Conservation (phyloP, 2,329 filamentous ascomycete genomes). For the Thielaviopsis ethacetica region DNA sequence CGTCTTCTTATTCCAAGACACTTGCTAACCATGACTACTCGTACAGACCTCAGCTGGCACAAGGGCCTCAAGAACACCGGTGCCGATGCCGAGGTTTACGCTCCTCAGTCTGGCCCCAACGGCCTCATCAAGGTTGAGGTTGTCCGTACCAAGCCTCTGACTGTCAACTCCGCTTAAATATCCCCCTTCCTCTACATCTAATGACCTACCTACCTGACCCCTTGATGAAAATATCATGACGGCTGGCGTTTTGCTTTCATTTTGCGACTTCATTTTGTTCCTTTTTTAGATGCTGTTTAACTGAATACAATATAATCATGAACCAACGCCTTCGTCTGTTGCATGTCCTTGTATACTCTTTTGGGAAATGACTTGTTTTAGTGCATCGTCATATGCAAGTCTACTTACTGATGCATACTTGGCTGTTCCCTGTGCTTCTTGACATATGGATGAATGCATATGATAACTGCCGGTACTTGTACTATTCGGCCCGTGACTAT, state of each 20-base stretch:
- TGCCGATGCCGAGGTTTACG: conserved; percentile 88
- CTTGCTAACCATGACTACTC: background rate
- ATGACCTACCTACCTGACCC: background rate
- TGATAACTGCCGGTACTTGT: background rate
- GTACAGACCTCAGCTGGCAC: conserved; percentile 81
- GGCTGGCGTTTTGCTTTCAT: background rate
- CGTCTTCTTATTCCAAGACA: background rate
- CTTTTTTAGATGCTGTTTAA: background rate
- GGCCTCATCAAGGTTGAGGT: conserved; percentile 93
- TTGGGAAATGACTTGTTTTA: background rate
- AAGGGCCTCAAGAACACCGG: conserved; percentile 90
- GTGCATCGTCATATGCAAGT: background rate
- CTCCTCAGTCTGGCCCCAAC: conserved; percentile 82
- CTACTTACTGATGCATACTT: background rate
- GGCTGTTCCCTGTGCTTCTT: background rate
- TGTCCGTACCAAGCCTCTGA: conserved; percentile 27
- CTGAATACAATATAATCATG: background rate
- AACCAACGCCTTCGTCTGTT: background rate
- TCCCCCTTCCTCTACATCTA: background rate
- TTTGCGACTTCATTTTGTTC: background rate
- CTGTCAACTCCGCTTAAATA: conserved; percentile 15
- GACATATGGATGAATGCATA: too few species aligned
- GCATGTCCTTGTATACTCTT: background rate
- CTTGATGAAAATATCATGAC: background rate
- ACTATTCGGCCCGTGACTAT: background rate